Evolutionary conservation across 257 asterid species (phyloP).

Genomic region (Jacaranda copaia): DNA sequence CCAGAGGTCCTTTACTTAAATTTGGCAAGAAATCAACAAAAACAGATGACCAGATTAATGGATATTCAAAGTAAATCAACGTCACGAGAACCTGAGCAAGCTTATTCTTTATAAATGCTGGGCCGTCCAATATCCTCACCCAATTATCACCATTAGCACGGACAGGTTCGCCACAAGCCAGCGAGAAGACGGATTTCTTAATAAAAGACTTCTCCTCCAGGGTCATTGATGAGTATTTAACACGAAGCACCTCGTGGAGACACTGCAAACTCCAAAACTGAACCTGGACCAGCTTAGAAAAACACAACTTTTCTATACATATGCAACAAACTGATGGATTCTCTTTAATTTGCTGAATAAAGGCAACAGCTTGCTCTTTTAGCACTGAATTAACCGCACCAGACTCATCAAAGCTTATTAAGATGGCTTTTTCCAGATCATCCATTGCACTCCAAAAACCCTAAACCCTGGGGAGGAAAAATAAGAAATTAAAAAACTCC

Average conservation of each 20-base stretch:
- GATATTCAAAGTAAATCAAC: slow-evolving; percentile 83
- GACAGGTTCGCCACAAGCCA: slow-evolving; percentile 68
- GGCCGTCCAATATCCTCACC: slow-evolving; percentile 72
- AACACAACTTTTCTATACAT: slow-evolving; percentile 75
- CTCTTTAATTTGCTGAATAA: slow-evolving; percentile 74
- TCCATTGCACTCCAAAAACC: slow-evolving; percentile 70
- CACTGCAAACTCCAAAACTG: slow-evolving; percentile 97
- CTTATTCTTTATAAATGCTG: slow-evolving; percentile 84
- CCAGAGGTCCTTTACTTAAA: slow-evolving; percentile 73
- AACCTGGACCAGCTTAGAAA: slow-evolving; percentile 70
- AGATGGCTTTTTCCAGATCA: slow-evolving; percentile 90
- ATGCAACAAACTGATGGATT: slow-evolving; percentile 70
- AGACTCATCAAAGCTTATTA: slow-evolving; percentile 89
- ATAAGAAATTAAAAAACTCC: neutral
- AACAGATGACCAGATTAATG: slow-evolving; percentile 79
- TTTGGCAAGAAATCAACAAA: slow-evolving; percentile 81
- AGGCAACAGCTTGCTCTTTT: slow-evolving; percentile 78
- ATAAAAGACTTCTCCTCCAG: slow-evolving; percentile 76
- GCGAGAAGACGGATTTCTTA: slow-evolving; percentile 72
- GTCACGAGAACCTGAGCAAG: slow-evolving; percentile 95
- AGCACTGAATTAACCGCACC: slow-evolving; percentile 66
- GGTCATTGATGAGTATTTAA: slow-evolving; percentile 69
- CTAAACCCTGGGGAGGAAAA: slow-evolving; percentile 48
- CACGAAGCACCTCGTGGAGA: slow-evolving; percentile 76
- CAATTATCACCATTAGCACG: slow-evolving; percentile 58